A percentile compares a stretch with the other conserved stretches of the same genome.
These are phyloP conservation scores for Chaetomiaceae sp. DNA, from an alignment of 2,329 filamentous ascomycete species.

Conservation along the genomic window DNA sequence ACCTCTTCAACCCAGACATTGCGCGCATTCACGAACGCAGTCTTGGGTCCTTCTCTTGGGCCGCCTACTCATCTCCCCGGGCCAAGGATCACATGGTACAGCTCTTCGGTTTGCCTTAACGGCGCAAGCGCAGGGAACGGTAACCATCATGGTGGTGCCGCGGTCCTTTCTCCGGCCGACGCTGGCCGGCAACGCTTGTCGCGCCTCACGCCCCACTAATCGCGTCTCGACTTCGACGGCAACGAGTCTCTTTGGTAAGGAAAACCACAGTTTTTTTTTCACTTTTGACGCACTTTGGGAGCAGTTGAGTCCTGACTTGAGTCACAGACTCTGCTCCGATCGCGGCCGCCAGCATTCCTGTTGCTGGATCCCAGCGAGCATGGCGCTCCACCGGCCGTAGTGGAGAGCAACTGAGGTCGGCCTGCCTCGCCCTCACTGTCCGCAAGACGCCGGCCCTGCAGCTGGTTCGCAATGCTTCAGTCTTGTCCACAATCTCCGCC, in stretches of 20 bases:
- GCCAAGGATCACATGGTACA: too few relatives aligned
- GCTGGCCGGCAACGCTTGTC: constrained; percentile 20
- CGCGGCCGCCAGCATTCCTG: constrained; percentile 16
- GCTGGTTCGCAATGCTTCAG: constrained; percentile 38
- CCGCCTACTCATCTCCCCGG: too few relatives aligned
- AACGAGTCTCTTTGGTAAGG: constrained; percentile 19
- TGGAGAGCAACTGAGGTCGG: constrained; percentile 21
- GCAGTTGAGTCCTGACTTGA: constrained; percentile 9
- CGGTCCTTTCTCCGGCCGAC: constrained; percentile 22
- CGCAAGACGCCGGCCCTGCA: constrained; percentile 32
- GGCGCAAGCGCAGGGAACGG: constrained; percentile 19
- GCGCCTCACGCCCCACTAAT: constrained; percentile 13
- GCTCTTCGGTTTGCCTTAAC: constrained; percentile 22
- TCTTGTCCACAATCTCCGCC: constrained; percentile 28
- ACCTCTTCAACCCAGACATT: too few relatives aligned
- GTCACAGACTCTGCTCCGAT: constrained; percentile 14
- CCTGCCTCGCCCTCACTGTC: constrained; percentile 25
- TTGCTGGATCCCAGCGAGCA: constrained; percentile 29
- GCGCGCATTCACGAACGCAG: too few relatives aligned
- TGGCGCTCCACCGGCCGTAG: constrained; percentile 37
- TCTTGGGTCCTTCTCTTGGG: too few relatives aligned
- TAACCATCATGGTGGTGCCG: constrained; percentile 22
- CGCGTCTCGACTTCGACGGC: constrained; percentile 12
- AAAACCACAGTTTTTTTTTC: not conserved
- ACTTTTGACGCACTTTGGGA: not conserved